A percentile compares a stretch with the other conserved stretches of the same genome.
These are phyloP conservation scores for Wickerhamomyces ciferrii DNA, from an alignment of 805 yeast genomes.

Conservation along the genomic window DNA sequence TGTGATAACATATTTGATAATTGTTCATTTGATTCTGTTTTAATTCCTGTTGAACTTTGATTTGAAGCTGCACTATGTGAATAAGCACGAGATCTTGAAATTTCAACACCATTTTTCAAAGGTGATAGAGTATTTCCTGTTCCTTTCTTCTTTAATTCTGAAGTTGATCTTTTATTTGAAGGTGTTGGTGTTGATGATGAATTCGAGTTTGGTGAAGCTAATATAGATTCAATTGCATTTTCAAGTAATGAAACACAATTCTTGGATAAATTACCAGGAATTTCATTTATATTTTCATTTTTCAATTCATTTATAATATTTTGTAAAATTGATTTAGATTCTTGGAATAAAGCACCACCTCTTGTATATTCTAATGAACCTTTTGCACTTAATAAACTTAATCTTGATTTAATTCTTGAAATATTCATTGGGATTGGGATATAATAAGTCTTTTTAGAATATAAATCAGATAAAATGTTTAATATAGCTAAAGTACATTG, in stretches of 20 bases:
- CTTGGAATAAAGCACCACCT: slow-evolving; percentile 76
- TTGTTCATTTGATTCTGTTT: slow-evolving; percentile 2
- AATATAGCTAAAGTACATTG: slow-evolving; percentile 62
- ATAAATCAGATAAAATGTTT: slow-evolving; percentile 40
- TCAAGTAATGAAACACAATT: slow-evolving; percentile 54
- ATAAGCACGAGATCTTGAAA: neutral
- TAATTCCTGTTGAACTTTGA: neutral
- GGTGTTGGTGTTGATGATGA: no score
- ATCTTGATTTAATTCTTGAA: slow-evolving; percentile 57
- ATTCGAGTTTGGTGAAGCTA: slow-evolving; percentile 42
- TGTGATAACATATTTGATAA: slow-evolving; percentile 22
- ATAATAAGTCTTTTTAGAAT: slow-evolving; percentile 34
- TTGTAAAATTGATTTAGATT: slow-evolving; percentile 51
- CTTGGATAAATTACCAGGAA: slow-evolving; percentile 58
- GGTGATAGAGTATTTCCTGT: neutral
- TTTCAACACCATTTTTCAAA: neutral
- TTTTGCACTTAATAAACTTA: slow-evolving; percentile 60
- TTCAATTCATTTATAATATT: slow-evolving; percentile 46
- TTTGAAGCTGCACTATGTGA: neutral
- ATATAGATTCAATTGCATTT: slow-evolving; percentile 52
- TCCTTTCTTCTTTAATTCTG: neutral
- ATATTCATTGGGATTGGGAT: slow-evolving; percentile 63
- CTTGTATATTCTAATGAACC: slow-evolving; percentile 79
- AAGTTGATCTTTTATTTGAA: neutral
- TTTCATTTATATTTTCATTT: slow-evolving; percentile 42